These are phyloP conservation scores for Chaetomium fimeti DNA, from an alignment of 495 filamentous ascomycete species.

Conservation along the genomic window DNA sequence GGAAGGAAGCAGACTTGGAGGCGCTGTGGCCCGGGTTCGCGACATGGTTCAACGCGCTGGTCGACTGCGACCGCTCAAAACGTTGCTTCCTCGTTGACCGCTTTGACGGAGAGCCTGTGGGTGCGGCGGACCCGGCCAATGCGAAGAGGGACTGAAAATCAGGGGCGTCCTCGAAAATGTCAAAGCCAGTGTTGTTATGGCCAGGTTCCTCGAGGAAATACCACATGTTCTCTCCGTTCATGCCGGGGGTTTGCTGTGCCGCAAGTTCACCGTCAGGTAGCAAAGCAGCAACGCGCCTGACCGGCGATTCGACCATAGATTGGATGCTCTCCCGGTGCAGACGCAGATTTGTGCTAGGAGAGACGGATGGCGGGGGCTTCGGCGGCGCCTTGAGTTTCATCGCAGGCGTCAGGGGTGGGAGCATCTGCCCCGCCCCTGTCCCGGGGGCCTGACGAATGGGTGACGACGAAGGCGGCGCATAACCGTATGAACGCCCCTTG, in stretches of 20 bases:
- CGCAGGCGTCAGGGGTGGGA: slow-evolving; percentile 80
- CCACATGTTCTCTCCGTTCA: slow-evolving; percentile 55
- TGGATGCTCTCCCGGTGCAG: slow-evolving; percentile 85
- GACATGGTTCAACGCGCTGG: slow-evolving; percentile 65
- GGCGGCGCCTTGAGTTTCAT: slow-evolving; percentile 80
- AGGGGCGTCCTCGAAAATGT: slow-evolving; percentile 67
- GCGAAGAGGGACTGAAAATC: slow-evolving; percentile 45
- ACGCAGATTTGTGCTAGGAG: slow-evolving; percentile 91
- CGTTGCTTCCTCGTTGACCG: slow-evolving; percentile 64
- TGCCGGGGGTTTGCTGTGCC: slow-evolving; percentile 74
- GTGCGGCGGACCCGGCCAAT: slow-evolving; percentile 37
- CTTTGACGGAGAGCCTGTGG: slow-evolving; percentile 73
- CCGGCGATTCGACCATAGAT: slow-evolving; percentile 84
- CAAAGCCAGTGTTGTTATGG: slow-evolving; percentile 57
- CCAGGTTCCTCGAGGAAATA: slow-evolving; percentile 49
- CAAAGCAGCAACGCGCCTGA: slow-evolving; percentile 66
- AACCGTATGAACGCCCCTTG: slow-evolving; percentile 57
- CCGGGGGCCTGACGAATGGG: slow-evolving; percentile 54
- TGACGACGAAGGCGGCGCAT: slow-evolving; percentile 51
- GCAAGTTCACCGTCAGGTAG: slow-evolving; percentile 51
- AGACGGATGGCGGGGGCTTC: slow-evolving; percentile 81
- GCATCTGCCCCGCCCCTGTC: slow-evolving; percentile 59
- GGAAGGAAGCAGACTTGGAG: slow-evolving; percentile 45
- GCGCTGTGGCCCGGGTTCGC: slow-evolving; percentile 54
- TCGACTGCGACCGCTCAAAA: slow-evolving; percentile 56